Conservation (phyloP, 129 eudicot species). For the Dittrichia graveolens region DNA sequence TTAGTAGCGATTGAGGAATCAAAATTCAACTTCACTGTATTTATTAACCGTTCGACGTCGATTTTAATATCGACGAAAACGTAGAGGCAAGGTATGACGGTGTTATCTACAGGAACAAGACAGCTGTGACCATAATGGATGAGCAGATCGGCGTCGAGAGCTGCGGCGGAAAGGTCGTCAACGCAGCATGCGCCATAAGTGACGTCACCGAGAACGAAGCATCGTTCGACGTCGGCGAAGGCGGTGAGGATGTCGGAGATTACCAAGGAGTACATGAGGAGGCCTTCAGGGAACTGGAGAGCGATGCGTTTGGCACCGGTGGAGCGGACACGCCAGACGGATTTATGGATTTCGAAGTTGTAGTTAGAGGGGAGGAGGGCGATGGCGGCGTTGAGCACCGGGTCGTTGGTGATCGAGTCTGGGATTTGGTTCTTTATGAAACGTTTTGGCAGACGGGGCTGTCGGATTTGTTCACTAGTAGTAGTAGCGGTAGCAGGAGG, state of each 20-base stretch:
- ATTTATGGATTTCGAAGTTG: conserved; percentile 89
- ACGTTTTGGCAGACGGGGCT: conserved; percentile 63
- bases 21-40: conserved; percentile 37
- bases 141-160: conserved; percentile 69
- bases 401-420: conserved; percentile 62
- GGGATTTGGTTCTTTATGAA: conserved; percentile 92
- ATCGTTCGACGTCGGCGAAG: conserved; percentile 58
- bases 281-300: conserved; percentile 97
- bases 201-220: conserved; percentile 84
- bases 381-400: conserved; percentile 78
- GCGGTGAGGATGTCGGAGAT: conserved; percentile 87
- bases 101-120: conserved; percentile 76
- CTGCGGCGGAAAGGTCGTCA: conserved; percentile 83
- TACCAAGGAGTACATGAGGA: conserved; percentile 72
- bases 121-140: conserved; percentile 94
- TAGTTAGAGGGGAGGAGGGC: conserved; percentile 85
- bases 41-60: conserved; percentile 43
- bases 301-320: conserved; percentile 65
- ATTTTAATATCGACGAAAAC: conserved; percentile 81
- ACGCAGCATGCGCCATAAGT: conserved; percentile 97
- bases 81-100: conserved; percentile 78
- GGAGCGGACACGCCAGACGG: conserved; percentile 72
- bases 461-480: neutral
- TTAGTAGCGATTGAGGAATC: neutral
- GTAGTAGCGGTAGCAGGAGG: conserved; percentile 11